Evolutionary conservation across 73 alveolate genomes (phyloP).

Genomic region (Urostyla sp.): DNA sequence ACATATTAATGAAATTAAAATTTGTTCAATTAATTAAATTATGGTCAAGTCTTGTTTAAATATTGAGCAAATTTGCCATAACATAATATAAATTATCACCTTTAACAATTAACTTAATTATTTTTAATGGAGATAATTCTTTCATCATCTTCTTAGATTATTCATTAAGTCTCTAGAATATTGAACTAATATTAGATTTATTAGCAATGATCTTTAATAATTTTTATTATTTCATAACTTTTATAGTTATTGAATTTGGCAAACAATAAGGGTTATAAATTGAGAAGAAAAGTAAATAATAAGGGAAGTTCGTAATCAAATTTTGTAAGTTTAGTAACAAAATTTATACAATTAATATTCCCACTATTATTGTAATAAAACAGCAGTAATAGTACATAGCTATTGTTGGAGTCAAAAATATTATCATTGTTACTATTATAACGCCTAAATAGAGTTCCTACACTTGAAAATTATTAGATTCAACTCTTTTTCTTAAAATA

Average conservation of each 20-base stretch:
- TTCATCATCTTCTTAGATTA: neutral
- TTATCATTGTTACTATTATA: slow-evolving; percentile 73
- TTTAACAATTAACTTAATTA: neutral
- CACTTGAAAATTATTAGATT: slow-evolving; percentile 23
- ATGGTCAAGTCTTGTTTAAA: slow-evolving; percentile 23
- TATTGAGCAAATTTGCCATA: slow-evolving; percentile 26
- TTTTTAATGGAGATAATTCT: slow-evolving; percentile 25
- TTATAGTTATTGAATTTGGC: slow-evolving; percentile 43
- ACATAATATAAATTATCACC: slow-evolving; percentile 45
- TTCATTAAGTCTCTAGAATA: slow-evolving; percentile 7
- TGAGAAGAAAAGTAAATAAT: slow-evolving; percentile 20
- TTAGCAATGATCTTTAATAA: slow-evolving; percentile 14
- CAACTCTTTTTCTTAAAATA: slow-evolving; percentile 56
- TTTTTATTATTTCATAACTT: neutral
- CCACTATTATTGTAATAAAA: slow-evolving; percentile 40
- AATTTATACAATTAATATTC: slow-evolving; percentile 42
- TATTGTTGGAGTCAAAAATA: slow-evolving; percentile 81
- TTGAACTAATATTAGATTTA: slow-evolving; percentile 7
- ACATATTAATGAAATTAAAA: too few species aligned
- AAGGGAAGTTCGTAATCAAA: slow-evolving; percentile 54
- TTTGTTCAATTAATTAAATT: neutral
- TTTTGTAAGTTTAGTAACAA: neutral
- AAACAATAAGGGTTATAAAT: slow-evolving; percentile 4
- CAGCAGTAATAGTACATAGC: slow-evolving; percentile 72
- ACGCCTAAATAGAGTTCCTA: slow-evolving; percentile 75